Evolutionary conservation across 2,329 filamentous ascomycete genomes (phyloP).

Genomic region (Cercospora sp.): DNA sequence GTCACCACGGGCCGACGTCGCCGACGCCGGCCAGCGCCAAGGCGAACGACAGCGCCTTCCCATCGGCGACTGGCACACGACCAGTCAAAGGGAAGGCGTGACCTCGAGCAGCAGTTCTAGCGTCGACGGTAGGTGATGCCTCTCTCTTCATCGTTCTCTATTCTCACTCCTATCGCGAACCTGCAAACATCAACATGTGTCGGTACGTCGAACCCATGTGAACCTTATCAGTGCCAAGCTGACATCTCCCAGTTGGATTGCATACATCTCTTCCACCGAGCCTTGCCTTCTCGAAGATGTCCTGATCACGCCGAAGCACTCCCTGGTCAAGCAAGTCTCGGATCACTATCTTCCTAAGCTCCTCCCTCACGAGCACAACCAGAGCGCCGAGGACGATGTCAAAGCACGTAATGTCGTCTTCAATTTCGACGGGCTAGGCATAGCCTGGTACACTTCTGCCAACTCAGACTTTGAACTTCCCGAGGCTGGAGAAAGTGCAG

Average conservation of each 20-base stretch:
- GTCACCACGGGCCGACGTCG: neutral
- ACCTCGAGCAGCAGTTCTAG: neutral
- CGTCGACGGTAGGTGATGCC: neutral
- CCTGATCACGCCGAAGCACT: constrained; percentile 49
- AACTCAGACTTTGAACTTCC: constrained; percentile 44
- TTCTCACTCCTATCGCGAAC: neutral
- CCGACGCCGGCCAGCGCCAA: neutral
- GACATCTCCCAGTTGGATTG: constrained; percentile 52
- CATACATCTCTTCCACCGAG: constrained; percentile 55
- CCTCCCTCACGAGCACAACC: constrained; percentile 50
- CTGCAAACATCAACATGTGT: constrained; percentile 33
- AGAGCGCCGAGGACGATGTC: constrained; percentile 47
- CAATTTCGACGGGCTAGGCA: constrained; percentile 58
- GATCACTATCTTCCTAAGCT: constrained; percentile 58
- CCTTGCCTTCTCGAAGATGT: constrained; percentile 58
- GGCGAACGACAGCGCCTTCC: neutral
- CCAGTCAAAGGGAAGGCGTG: neutral
- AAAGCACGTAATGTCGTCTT: constrained; percentile 54
- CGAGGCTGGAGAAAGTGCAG: constrained; percentile 30
- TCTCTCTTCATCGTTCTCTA: neutral
- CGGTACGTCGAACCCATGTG: constrained; percentile 39
- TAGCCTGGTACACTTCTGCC: constrained; percentile 55
- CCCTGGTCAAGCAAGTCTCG: constrained; percentile 49
- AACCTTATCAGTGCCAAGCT: constrained; percentile 22
- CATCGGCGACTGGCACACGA: constrained; percentile 2